phyloP scores from a whole-genome alignment of 257 asterid species.

The Solanum tacnaense region DNA sequence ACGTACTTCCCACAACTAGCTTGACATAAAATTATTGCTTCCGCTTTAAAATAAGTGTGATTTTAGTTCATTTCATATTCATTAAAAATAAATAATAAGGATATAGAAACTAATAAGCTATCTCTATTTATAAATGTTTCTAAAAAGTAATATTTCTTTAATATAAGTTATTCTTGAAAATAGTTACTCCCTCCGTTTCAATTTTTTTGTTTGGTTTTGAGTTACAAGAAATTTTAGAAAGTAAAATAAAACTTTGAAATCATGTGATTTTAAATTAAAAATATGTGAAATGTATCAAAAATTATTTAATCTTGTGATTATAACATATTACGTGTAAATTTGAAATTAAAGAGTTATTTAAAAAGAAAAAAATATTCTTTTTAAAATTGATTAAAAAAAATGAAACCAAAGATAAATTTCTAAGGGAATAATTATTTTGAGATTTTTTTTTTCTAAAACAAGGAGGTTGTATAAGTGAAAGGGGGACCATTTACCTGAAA shows the following conservation, averaged over 20 bases:
- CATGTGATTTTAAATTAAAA: not conserved
- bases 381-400: no score
- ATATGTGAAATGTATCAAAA: no score
- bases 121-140: not conserved
- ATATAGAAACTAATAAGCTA: no score
- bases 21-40: not conserved
- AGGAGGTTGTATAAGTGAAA: not conserved
- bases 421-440: no score
- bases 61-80: no score
- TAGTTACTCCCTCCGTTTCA: accelerated
- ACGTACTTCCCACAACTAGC: not conserved
- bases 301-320: no score
- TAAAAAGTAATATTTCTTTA: not conserved
- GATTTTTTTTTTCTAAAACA: not conserved
- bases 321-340: no score
- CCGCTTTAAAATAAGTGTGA: not conserved
- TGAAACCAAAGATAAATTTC: not conserved
- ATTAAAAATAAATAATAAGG: no score
- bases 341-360: no score
- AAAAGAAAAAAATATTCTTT: no score
- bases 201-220: not conserved
- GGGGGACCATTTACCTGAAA: not conserved
- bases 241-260: no score
- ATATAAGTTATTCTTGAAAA: not conserved
- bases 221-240: not conserved